A percentile compares a stretch with the other conserved stretches of the same genome.
Evolutionary conservation across 1,284 basidiomycete genomes (phyloP).

Genomic region (Porogramme epimiltina): DNA sequence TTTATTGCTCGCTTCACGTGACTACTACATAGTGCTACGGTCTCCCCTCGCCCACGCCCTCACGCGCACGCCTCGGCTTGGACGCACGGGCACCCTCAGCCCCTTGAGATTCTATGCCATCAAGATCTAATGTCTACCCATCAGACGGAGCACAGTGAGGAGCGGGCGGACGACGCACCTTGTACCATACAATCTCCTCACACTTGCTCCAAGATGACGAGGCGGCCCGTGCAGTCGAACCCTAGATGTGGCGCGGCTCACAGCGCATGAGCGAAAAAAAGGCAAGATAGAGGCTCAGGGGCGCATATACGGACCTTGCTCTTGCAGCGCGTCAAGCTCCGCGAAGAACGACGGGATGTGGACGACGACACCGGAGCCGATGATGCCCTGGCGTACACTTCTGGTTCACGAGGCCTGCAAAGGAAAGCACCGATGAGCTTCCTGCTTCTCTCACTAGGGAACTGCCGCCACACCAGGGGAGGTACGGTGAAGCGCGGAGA

Average conservation of each 20-base stretch:
- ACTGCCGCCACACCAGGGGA: too few relatives aligned
- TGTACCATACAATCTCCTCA: conserved; percentile 94
- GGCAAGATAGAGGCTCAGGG: not conserved
- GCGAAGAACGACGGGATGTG: conserved; percentile 95
- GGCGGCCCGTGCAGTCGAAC: conserved; percentile 82
- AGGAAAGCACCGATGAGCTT: not conserved
- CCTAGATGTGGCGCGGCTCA: conserved; percentile 49
- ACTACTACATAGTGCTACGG: too few relatives aligned
- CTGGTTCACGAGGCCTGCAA: conserved; percentile 85
- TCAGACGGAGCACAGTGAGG: not conserved
- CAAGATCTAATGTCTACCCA: not conserved
- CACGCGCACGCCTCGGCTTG: too few relatives aligned
- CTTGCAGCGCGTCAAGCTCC: conserved; percentile 87
- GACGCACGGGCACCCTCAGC: too few relatives aligned
- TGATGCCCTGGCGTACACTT: conserved; percentile 84
- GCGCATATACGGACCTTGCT: conserved; percentile 65
- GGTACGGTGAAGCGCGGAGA: too few relatives aligned
- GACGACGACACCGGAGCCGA: conserved; percentile 94
- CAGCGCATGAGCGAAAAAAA: not conserved
- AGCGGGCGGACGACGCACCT: conserved; percentile 47
- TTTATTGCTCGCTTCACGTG: too few relatives aligned
- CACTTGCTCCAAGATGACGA: conserved; percentile 95
- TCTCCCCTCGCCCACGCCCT: too few relatives aligned
- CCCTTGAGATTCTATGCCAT: conserved; percentile 73
- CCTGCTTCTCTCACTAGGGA: too few relatives aligned